Evolutionary conservation across 345 rosid species (phyloP).

Genomic region (Eucalyptus caleyi): DNA sequence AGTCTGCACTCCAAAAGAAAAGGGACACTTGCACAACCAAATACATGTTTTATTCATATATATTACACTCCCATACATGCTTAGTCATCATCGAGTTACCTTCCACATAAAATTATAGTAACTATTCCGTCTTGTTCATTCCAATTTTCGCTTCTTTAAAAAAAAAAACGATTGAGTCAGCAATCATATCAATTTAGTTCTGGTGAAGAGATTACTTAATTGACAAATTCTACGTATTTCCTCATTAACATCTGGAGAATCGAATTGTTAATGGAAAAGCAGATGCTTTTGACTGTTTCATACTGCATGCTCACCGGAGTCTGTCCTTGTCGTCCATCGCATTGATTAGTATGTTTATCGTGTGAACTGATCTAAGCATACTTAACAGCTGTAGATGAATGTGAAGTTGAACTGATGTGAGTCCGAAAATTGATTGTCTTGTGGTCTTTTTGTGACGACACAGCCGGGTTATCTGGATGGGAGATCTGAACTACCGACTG

Average conservation of each 20-base stretch:
- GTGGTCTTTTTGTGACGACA: background rate
- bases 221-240: no score
- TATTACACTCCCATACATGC: no score
- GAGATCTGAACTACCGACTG: slow-evolving; percentile 83
- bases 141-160: no score
- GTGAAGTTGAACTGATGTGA: background rate
- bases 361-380: background rate
- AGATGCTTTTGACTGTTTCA: background rate
- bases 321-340: background rate
- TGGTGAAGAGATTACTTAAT: no score
- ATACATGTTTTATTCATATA: no score
- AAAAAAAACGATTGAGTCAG: no score
- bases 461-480: slow-evolving; percentile 92
- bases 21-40: no score
- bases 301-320: background rate
- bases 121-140: no score
- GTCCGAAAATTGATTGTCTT: background rate
- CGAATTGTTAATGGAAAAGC: background rate
- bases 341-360: background rate
- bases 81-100: no score
- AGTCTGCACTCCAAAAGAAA: no score
- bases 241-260: background rate
- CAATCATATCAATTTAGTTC: no score
- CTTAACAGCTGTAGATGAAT: background rate
- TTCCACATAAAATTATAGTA: no score